Evolutionary conservation across 139 green algal genomes (phyloP).

Genomic region (Chlamydomonas sphaeroides): DNA sequence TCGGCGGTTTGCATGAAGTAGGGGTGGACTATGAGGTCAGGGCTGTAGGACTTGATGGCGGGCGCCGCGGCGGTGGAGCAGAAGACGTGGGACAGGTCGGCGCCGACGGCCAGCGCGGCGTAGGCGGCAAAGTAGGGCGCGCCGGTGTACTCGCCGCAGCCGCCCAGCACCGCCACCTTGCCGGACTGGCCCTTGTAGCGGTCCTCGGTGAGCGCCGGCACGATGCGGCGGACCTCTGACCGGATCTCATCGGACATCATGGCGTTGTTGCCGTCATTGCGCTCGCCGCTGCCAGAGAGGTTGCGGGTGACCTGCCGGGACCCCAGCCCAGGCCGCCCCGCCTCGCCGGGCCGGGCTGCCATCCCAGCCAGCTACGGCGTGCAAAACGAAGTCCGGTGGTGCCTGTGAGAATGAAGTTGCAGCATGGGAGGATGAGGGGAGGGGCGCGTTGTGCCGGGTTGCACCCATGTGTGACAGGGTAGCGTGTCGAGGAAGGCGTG

Average conservation of each 20-base stretch:
- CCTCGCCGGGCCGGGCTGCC: no score
- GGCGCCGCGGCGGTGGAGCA: slow-evolving; percentile 80
- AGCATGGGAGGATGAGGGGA: no score
- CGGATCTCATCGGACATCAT: slow-evolving; percentile 51
- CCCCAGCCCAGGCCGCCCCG: no score
- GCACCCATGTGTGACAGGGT: no score
- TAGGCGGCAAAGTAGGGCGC: slow-evolving; percentile 93
- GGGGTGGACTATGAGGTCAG: slow-evolving; percentile 96
- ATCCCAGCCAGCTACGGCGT: no score
- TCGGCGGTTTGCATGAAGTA: slow-evolving; percentile 72
- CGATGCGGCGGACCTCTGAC: slow-evolving; percentile 44
- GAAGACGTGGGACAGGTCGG: slow-evolving; percentile 95
- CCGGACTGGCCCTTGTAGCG: slow-evolving; percentile 83
- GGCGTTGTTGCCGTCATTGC: slow-evolving; percentile 16
- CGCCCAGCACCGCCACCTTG: slow-evolving; percentile 89
- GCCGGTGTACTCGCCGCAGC: slow-evolving; percentile 92
- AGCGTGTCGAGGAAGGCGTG: no score
- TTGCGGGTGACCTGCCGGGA: slow-evolving; percentile 11
- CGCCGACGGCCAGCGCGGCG: slow-evolving; percentile 81
- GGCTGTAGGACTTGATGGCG: slow-evolving; percentile 95
- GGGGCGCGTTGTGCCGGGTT: no score
- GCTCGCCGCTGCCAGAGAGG: not conserved
- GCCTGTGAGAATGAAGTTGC: no score
- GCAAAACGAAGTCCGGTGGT: no score
- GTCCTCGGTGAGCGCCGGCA: slow-evolving; percentile 34